Percentiles rank a stretch among this genome's conserved stretches.
These are phyloP conservation scores for Sistotremastrum suecicum DNA, from an alignment of 768 basidiomycete species.

Conservation along the genomic window DNA sequence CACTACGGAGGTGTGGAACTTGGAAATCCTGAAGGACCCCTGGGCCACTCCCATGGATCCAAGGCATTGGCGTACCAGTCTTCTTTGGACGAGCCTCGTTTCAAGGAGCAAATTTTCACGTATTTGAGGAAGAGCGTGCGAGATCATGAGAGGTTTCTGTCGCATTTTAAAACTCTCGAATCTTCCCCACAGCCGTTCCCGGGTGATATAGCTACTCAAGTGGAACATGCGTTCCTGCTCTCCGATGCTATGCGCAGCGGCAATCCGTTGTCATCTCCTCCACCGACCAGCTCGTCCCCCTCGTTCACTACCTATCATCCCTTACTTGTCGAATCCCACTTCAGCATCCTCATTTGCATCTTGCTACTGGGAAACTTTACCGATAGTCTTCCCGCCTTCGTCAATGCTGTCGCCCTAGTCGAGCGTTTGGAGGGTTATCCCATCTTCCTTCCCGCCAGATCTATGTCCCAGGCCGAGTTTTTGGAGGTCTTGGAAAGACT, in stretches of 20 bases:
- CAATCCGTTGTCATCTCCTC: slow-evolving; percentile 21
- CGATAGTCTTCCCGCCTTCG: slow-evolving; percentile 46
- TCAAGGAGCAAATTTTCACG: slow-evolving; percentile 44
- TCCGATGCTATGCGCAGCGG: slow-evolving; percentile 58
- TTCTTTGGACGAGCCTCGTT: slow-evolving; percentile 36
- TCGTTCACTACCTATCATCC: slow-evolving; percentile 83
- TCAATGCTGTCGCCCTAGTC: slow-evolving; percentile 50
- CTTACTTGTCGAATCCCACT: slow-evolving; percentile 76
- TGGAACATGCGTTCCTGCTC: slow-evolving; percentile 54
- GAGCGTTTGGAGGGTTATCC: slow-evolving; percentile 83
- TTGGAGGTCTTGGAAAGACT: slow-evolving; percentile 75
- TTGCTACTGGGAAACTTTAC: slow-evolving; percentile 69
- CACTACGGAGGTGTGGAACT: slow-evolving; percentile 76
- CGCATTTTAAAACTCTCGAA: slow-evolving; percentile 71
- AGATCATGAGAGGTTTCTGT: slow-evolving; percentile 74
- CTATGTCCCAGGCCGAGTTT: slow-evolving; percentile 85
- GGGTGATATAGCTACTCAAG: slow-evolving; percentile 34
- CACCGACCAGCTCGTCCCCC: slow-evolving; percentile 11
- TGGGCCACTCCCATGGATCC: slow-evolving; percentile 41
- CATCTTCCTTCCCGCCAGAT: slow-evolving; percentile 73
- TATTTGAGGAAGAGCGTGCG: slow-evolving; percentile 64
- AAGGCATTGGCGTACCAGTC: slow-evolving; percentile 54
- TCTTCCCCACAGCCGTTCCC: slow-evolving; percentile 13
- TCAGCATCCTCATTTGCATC: slow-evolving; percentile 58
- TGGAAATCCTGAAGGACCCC: slow-evolving; percentile 66